Base-by-base conservation (phyloP, 192 early-diverging fungal species). In the Podochytrium sp. region DNA sequence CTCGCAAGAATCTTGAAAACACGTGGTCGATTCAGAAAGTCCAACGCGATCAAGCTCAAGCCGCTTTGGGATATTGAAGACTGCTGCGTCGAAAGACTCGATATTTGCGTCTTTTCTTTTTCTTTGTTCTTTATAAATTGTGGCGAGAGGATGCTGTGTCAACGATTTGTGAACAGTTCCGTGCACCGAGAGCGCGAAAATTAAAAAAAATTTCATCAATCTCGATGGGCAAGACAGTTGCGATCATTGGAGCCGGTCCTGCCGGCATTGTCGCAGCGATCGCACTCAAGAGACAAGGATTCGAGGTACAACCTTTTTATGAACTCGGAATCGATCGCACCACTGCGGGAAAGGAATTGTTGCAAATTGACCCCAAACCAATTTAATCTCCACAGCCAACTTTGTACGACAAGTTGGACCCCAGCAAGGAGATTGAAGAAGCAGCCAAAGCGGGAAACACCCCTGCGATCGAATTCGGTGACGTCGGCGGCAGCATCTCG, bases 11-110 rank as follows among this genome's bases (percentile, higher is more conserved):
- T 3, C 66, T 77, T 37, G 76, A 77, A 33, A 67, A 30, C n/a
- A 78, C 76, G 25, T 77, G 76, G 76, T 20, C 20, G 4, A 52
- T 78, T 3, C 76, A 77, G 59, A 56, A 51, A 33, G 49, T 51
- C 0, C 64, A 66, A 43, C 64, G 49, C 12, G 49, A 66, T 12
- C 41, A 50, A 32, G 64, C 64, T 27, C 64, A 66, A 34, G 64
- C 41, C 0, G 64, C 64, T 12, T 33, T 66, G 2, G 64, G 64
- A 7, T 66, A 66, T 30, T 66, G 30, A 38, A 32, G 55, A 47
- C 20, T 47, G 43, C 43, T 12, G 43, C 7, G 20, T 47, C 43
- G 7, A n/a, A n/a, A n/a, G n/a, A n/a, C 43, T 47, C 20, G 43
- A 47, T 47, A 47, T 47, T 47, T 47, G 43, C 20, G 7, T 47